A percentile compares a stretch with the other conserved stretches of the same genome.
phyloP scores from a whole-genome alignment of 306 rosid species.

The Quercus dentata region DNA sequence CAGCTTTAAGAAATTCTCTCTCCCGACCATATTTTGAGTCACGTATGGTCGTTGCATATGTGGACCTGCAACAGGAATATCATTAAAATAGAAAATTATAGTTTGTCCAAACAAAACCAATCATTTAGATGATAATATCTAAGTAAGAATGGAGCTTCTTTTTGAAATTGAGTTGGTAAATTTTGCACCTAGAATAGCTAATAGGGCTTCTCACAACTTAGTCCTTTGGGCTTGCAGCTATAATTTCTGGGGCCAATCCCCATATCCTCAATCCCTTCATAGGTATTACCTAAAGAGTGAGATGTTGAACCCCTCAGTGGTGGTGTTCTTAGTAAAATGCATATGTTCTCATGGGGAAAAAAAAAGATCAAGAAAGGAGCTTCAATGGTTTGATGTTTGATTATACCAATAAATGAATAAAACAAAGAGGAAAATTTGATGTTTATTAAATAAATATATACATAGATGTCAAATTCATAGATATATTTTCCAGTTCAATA shows the following conservation, averaged over 20 bases:
- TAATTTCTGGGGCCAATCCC: neutral
- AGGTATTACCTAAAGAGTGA: neutral
- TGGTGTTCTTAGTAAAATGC: neutral
- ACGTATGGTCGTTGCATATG: slow-evolving; percentile 90
- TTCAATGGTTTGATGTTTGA: neutral
- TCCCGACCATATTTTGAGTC: slow-evolving; percentile 84
- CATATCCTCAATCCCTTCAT: neutral
- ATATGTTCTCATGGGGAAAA: neutral
- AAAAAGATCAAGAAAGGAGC: neutral
- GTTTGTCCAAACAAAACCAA: neutral
- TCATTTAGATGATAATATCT: neutral
- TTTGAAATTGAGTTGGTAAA: neutral
- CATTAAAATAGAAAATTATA: slow-evolving; percentile 8
- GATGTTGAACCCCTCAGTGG: too few relatives aligned
- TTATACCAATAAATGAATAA: neutral
- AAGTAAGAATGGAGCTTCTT: neutral
- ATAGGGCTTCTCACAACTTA: neutral
- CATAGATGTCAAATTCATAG: neutral
- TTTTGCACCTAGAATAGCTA: neutral
- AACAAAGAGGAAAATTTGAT: neutral
- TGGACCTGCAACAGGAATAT: slow-evolving; percentile 52
- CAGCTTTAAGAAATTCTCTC: slow-evolving; percentile 91
- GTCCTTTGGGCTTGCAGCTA: neutral
- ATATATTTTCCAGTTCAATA: too few relatives aligned
- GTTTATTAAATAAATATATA: neutral